phyloP scores from a whole-genome alignment of 768 basidiomycete species.

The Russula olivacea region DNA sequence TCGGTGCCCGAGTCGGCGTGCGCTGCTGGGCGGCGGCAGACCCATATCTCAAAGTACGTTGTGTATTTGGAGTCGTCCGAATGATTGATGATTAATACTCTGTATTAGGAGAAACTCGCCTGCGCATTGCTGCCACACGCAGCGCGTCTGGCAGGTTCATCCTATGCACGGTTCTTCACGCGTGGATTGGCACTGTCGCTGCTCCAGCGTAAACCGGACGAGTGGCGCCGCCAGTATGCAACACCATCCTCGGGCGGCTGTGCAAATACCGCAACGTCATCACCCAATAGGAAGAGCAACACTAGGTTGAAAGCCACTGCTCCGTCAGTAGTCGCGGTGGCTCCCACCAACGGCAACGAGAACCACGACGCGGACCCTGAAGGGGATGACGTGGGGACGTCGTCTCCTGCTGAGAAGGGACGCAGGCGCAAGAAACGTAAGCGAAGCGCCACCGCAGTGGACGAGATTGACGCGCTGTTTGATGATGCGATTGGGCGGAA shows the following conservation, averaged over 20 bases:
- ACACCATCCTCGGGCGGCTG: slow-evolving; percentile 20
- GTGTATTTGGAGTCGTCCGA: not conserved
- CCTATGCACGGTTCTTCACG: slow-evolving; percentile 84
- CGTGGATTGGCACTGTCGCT: slow-evolving; percentile 73
- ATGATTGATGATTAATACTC: not conserved
- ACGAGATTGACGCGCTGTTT: slow-evolving; percentile 78
- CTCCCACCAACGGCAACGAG: not conserved
- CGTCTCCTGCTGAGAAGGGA: slow-evolving; percentile 5
- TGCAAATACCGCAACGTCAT: not conserved
- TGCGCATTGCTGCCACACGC: slow-evolving; percentile 70
- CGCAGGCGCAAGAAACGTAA: slow-evolving; percentile 39
- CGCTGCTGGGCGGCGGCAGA: slow-evolving; percentile 91
- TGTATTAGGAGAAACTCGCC: slow-evolving; percentile 80
- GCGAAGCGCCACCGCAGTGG: slow-evolving; percentile 40
- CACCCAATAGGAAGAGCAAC: not conserved
- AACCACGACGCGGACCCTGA: not conserved
- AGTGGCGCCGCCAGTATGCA: slow-evolving; percentile 76
- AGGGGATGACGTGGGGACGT: not conserved
- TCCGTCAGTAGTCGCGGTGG: not conserved
- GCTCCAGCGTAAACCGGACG: slow-evolving; percentile 69
- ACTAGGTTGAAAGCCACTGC: not conserved
- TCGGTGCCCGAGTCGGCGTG: slow-evolving; percentile 87
- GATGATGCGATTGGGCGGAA: slow-evolving; percentile 51
- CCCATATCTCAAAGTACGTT: slow-evolving; percentile 77
- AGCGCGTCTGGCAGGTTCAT: slow-evolving; percentile 63